Base-by-base conservation (phyloP, 805 yeast species). In the Monosporozyma servazzii region DNA sequence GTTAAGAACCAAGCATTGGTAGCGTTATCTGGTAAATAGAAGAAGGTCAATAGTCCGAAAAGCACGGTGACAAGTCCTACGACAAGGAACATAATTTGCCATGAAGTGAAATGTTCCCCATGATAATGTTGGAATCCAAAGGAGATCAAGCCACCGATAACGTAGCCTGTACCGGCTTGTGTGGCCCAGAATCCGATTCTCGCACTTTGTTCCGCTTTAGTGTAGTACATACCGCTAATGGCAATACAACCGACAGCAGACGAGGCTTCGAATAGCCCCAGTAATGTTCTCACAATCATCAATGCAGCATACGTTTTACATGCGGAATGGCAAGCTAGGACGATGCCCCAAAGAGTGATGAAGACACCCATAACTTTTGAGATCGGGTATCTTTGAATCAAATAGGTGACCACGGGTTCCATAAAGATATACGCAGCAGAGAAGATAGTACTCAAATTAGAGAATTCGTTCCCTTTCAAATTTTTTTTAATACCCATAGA, bases 161-260 rank as follows among this genome's bases (percentile, higher is more conserved):
- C 70, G 31, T 71, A 72, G 41, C 75, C 75, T 2, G 72, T 61
- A 17, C 86, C 84, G 1, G 82, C 80, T 66, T 74, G 78, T n/a
- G 77, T 68, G 4, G 80, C 78, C 80, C 81, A 77, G 44, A 71
- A 70, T 6, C 82, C 82, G 44, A 79, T 78, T 60, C 82, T 68
- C 30, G 71, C 68, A 40, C 75, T 67, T 59, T 78, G 82, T 54
- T 79, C 82, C 4, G 70, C 60, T 51, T 75, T 75, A 39, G 76
- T 75, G 66, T 80, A 82, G 67, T 80, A 82, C 84, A 80, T 80
- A 27, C 84, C 77, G 39, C 82, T 77, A 43, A 82, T 72, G 27
- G 80, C 68, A 50, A 80, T 73, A 47, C 79, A 72, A 0, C 82
- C 81, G 1, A 82, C 81, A 0, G 82, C 77, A 44, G 80, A 71